Base-by-base conservation (phyloP, 1,284 basidiomycete species). In the Irpex rosettiformis region DNA sequence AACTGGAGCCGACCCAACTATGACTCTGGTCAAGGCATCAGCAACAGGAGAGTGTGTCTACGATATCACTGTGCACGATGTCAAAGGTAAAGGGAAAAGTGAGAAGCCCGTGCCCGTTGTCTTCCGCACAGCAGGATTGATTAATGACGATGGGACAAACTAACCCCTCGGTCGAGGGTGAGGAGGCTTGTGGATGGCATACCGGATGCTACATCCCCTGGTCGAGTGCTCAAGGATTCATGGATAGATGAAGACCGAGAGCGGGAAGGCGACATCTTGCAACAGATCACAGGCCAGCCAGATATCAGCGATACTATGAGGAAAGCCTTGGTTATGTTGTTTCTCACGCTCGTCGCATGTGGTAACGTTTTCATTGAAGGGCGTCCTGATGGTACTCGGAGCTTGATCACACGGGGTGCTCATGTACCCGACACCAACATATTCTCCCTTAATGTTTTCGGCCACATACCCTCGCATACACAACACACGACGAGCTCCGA, bases 211-310 rank as follows among this genome's bases (percentile, higher is more conserved):
- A 29, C 27, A 10, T 42, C n/a, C n/a, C n/a, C n/a, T n/a, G n/a
- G 28, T 3, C 10, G 37, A 11, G 58, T 58, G 3, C 48, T 60
- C 25, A 62, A 60, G 30, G 59, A 62, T 25, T 42, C 13, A 4
- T 62, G 61, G 61, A 40, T 57, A 4, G 52, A 57, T 33, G 48
- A 43, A 6, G 53, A 58, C 16, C 55, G 61, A 3, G 13, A 52
- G 13, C 42, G 33, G 2, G 61, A 62, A 29, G 61, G 61, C 27
- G 22, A 47, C 2, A 54, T 59, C 24, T 7, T 59, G 6, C 45
- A 37, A 22, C 24, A 24, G 18, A 37, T 59, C 18, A 13, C n/a
- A 13, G 28, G 33, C 13, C 11, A 49, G 21, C 28, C 21, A 6
- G 25, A 13, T 10, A 21, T 22, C 10, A 21, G 22, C 21, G 33